Conservation (phyloP, 352 stramenopile genomes). For the Bremia lactucae region DNA sequence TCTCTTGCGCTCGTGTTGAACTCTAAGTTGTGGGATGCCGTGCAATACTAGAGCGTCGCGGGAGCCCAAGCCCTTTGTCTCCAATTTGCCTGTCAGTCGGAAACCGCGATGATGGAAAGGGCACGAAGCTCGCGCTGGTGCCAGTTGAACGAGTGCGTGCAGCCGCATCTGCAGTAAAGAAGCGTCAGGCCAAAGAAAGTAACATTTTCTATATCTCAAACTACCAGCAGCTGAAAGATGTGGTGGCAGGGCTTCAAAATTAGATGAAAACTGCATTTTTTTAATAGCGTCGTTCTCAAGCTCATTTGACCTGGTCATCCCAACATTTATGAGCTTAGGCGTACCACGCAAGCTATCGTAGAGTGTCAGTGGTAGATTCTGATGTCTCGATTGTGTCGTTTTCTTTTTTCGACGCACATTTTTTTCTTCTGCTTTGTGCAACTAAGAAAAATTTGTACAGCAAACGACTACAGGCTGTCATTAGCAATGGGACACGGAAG, state of each 20-base stretch:
- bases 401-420: no score
- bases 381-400: neutral
- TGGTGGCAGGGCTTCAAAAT: slow-evolving; percentile 12
- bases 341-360: slow-evolving; percentile 45
- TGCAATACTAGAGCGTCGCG: slow-evolving; percentile 56
- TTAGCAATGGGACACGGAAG: no score
- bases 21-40: slow-evolving; percentile 90
- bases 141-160: slow-evolving; percentile 21
- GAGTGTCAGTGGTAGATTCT: neutral
- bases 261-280: slow-evolving; percentile 3
- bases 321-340: slow-evolving; percentile 62
- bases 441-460: no score
- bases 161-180: slow-evolving; percentile 12
- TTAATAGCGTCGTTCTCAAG: slow-evolving; percentile 16
- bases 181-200: slow-evolving; percentile 7
- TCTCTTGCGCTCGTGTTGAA: slow-evolving; percentile 87
- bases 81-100: slow-evolving; percentile 17
- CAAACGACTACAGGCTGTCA: no score
- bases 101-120: slow-evolving; percentile 12
- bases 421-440: no score
- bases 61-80: slow-evolving; percentile 55
- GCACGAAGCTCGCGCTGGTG: slow-evolving; percentile 26
- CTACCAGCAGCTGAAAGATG: slow-evolving; percentile 19
- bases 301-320: slow-evolving; percentile 86
- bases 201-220: slow-evolving; percentile 19